Conservation (phyloP, 139 green algal genomes). For the Tetradesmus lagerheimii region DNA sequence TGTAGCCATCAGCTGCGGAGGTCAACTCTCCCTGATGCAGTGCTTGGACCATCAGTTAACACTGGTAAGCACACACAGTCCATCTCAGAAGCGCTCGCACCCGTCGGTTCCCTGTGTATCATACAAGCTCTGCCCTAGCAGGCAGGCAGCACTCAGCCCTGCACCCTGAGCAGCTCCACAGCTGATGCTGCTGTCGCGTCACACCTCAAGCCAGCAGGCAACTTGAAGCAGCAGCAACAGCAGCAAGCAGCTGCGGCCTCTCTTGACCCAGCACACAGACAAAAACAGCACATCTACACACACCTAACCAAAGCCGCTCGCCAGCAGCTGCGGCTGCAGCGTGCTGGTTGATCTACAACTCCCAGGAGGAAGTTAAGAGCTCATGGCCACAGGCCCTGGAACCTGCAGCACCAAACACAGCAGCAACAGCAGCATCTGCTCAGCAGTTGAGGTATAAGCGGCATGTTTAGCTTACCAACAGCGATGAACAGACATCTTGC, state of each 20-base stretch:
- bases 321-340: not conserved
- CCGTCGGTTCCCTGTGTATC: not conserved
- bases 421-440: not conserved
- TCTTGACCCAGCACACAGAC: not conserved
- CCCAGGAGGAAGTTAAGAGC: not conserved
- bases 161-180: not conserved
- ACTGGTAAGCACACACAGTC: not conserved
- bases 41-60: constrained; percentile 2
- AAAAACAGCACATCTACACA: not conserved
- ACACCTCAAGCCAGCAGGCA: not conserved
- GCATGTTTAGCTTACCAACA: no score
- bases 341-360: not conserved
- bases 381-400: constrained; percentile 45
- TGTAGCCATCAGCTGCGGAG: no score
- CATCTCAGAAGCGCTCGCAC: not conserved
- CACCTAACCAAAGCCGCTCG: not conserved
- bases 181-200: not conserved
- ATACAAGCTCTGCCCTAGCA: constrained; percentile 5
- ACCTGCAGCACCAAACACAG: not conserved
- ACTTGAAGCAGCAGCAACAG: not conserved
- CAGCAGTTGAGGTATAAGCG: no score
- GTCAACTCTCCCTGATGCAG: not conserved
- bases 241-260: not conserved
- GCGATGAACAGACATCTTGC: no score
- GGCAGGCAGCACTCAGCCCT: not conserved